Conservation (phyloP, 1,284 basidiomycete species). For the Meripilus lineatus region DNA sequence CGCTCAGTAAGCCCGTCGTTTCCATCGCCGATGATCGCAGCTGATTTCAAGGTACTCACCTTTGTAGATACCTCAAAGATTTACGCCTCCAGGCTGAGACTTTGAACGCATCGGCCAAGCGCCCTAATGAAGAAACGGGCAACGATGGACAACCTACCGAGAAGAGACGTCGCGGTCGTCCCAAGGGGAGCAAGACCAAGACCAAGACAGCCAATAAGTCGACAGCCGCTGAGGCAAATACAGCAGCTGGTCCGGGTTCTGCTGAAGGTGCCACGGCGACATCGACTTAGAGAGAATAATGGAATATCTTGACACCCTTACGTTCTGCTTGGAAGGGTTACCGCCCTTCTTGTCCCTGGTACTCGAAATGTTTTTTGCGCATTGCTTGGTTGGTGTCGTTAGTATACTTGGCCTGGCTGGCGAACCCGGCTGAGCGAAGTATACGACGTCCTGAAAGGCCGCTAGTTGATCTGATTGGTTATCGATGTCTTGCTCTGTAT, state of each 20-base stretch:
- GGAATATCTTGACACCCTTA: too few relatives aligned
- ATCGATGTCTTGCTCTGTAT: too few relatives aligned
- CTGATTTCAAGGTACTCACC: neutral
- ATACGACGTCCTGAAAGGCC: too few relatives aligned
- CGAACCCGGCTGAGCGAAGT: too few relatives aligned
- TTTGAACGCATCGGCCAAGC: constrained; percentile 19
- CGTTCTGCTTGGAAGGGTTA: too few relatives aligned
- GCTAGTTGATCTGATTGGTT: too few relatives aligned
- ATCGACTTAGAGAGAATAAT: too few relatives aligned
- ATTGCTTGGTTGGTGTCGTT: too few relatives aligned
- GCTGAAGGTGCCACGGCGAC: neutral
- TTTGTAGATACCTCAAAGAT: constrained; percentile 33
- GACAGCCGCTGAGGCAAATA: neutral
- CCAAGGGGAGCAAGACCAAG: constrained; percentile 41
- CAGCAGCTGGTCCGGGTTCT: neutral
- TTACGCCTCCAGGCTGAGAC: constrained; percentile 29
- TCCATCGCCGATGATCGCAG: neutral
- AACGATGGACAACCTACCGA: constrained; percentile 25
- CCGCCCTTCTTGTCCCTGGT: too few relatives aligned
- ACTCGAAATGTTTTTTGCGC: too few relatives aligned
- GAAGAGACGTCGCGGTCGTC: constrained; percentile 40
- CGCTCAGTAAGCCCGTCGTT: constrained; percentile 47
- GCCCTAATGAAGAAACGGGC: constrained; percentile 24
- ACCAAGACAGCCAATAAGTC: neutral
- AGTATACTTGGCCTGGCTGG: too few relatives aligned